phyloP scores from a whole-genome alignment of 2,329 filamentous ascomycete species.

The Sporothrix schenckii region DNA sequence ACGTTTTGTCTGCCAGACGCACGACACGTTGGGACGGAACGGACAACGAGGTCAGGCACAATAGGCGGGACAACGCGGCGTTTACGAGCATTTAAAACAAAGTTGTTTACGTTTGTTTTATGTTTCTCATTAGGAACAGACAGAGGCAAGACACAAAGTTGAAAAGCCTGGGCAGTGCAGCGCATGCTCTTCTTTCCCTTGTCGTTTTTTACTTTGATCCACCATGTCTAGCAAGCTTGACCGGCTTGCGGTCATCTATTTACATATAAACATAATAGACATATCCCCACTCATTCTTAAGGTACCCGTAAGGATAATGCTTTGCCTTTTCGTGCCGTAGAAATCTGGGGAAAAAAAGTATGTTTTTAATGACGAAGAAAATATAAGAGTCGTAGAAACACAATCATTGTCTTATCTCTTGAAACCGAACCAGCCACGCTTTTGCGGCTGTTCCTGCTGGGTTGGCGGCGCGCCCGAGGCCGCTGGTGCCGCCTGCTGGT shows the following conservation, averaged over 20 bases:
- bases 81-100: conserved; percentile 6
- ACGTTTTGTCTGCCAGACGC: too few species aligned
- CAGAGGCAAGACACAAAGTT: too few species aligned
- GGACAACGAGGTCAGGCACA: too few species aligned
- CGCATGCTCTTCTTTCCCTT: too few species aligned
- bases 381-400: not conserved
- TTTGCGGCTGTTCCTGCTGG: conserved; percentile 51
- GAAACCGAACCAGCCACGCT: conserved; percentile 80
- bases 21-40: too few species aligned
- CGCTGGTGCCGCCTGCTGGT: conserved; percentile 39
- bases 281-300: conserved; percentile 32
- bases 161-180: too few species aligned
- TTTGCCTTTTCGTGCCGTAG: too few species aligned
- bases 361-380: not conserved
- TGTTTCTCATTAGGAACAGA: not conserved
- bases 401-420: conserved; percentile 48
- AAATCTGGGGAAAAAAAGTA: too few species aligned
- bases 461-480: conserved; percentile 44
- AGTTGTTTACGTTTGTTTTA: not conserved
- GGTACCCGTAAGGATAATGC: too few species aligned
- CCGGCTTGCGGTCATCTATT: conserved; percentile 3
- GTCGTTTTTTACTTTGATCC: too few species aligned
- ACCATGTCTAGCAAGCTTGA: too few species aligned
- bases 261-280: conserved; percentile 31
- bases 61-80: too few species aligned